Conservation (phyloP, 148 eudicot species). For the Salicornia ramosissima region DNA sequence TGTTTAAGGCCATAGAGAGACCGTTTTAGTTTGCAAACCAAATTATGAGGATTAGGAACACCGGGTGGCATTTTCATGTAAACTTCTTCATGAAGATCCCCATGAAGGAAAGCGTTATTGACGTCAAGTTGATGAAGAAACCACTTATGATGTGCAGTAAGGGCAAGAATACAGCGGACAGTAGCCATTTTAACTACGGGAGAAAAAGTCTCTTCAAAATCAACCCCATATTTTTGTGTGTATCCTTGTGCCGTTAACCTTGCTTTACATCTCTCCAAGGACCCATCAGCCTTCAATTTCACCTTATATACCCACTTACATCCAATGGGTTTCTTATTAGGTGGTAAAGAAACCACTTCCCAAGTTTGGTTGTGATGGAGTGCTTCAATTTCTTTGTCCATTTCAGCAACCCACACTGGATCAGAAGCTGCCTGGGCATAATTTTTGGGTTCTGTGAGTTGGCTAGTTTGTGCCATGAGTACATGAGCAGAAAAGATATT, state of each 20-base stretch:
- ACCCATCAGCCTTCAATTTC: neutral
- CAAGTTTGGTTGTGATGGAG: neutral
- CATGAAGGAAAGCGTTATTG: neutral
- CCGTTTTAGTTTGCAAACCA: no score
- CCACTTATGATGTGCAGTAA: neutral
- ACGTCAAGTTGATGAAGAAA: neutral
- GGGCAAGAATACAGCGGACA: neutral
- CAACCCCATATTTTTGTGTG: no score
- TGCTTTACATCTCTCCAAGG: no score
- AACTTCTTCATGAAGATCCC: neutral
- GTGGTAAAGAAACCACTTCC: neutral
- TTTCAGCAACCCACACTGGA: neutral
- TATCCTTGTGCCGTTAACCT: no score
- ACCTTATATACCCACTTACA: neutral
- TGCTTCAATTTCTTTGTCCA: neutral
- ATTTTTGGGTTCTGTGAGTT: no score
- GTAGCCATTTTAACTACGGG: neutral
- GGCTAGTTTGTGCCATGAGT: no score
- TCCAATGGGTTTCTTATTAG: neutral
- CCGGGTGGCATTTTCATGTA: neutral
- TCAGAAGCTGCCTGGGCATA: no score
- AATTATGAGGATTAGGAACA: neutral
- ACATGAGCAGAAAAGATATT: no score
- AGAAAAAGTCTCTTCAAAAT: neutral
- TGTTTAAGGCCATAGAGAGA: no score